These are phyloP conservation scores for Tulasnella sp. DNA, from an alignment of 768 basidiomycete species.

Conservation along the genomic window DNA sequence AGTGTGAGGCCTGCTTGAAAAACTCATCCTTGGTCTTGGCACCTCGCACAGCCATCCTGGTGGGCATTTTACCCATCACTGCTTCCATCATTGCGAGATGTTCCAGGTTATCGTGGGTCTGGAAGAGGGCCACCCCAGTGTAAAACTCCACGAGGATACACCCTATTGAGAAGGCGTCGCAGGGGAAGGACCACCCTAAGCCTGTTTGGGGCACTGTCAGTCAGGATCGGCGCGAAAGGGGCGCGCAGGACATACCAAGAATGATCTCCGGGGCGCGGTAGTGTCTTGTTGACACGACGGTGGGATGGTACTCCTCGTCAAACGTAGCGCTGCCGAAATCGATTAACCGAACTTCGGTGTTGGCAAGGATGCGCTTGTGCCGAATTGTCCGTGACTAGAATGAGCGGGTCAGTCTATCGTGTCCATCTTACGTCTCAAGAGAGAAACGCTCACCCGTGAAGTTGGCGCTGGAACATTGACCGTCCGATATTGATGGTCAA, in stretches of 20 bases:
- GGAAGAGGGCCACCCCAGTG: constrained; percentile 97
- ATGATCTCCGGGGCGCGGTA: constrained; percentile 99
- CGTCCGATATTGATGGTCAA: constrained; percentile 67
- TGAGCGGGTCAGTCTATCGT: constrained; percentile 8
- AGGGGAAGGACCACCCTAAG: constrained; percentile 97
- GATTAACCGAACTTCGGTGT: constrained; percentile 92
- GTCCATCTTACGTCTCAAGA: neutral
- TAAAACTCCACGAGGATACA: constrained; percentile 99
- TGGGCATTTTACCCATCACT: constrained; percentile 98
- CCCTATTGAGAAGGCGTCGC: constrained; percentile 97
- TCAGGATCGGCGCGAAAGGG: constrained; percentile 1
- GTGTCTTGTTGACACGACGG: constrained; percentile 96
- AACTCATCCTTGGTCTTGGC: constrained; percentile 87
- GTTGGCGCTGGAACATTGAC: constrained; percentile 36
- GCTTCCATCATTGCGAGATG: constrained; percentile 99
- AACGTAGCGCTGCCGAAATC: constrained; percentile 99
- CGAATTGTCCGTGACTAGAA: constrained; percentile 64
- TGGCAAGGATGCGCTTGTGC: constrained; percentile 75
- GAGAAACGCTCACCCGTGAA: constrained; percentile 40
- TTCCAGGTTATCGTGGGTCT: constrained; percentile 98
- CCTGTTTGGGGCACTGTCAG: constrained; percentile 52
- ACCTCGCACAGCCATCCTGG: constrained; percentile 74
- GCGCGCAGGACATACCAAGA: constrained; percentile 63
- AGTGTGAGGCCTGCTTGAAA: constrained; percentile 72
- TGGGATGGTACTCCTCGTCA: constrained; percentile 96